Conservation (phyloP, 1,284 basidiomycete species). For the Sparassis latifolia region DNA sequence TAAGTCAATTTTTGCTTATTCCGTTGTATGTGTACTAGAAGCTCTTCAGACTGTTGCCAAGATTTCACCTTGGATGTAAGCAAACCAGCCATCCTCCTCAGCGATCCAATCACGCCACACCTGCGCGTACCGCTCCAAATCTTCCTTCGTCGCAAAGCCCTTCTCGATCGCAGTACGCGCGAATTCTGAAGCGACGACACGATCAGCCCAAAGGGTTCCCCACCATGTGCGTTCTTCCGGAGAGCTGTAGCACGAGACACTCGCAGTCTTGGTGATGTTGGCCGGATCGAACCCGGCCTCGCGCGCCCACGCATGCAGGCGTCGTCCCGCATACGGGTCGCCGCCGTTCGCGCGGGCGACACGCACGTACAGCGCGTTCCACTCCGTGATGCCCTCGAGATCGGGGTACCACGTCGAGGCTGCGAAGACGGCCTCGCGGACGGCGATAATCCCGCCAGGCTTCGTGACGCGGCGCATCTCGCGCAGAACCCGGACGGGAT, state of each 20-base stretch:
- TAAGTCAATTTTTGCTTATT: too few relatives aligned
- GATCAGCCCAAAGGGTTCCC: constrained; percentile 29
- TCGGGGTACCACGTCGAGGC: constrained; percentile 28
- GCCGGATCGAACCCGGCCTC: constrained; percentile 23
- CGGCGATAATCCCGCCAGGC: constrained; percentile 36
- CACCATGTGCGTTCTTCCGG: constrained; percentile 30
- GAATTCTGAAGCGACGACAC: constrained; percentile 26
- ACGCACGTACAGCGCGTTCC: constrained; percentile 17
- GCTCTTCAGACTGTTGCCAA: not conserved
- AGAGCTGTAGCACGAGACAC: constrained; percentile 30
- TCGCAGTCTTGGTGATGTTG: constrained; percentile 20
- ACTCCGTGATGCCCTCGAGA: constrained; percentile 19
- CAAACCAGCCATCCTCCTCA: constrained; percentile 30
- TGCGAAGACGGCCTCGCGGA: constrained; percentile 29
- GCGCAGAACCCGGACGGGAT: constrained; percentile 31
- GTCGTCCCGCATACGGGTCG: constrained; percentile 25
- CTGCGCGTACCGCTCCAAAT: constrained; percentile 19
- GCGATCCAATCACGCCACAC: constrained; percentile 26
- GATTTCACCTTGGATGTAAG: constrained; percentile 29
- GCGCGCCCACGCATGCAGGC: constrained; percentile 24
- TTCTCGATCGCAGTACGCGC: constrained; percentile 21
- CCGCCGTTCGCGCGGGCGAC: constrained; percentile 24
- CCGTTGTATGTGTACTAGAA: too few relatives aligned
- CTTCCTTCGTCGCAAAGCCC: constrained; percentile 21
- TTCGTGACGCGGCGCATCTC: constrained; percentile 40